A percentile compares a stretch with the other conserved stretches of the same genome.
These are phyloP conservation scores for Beauveria sp. DNA, from an alignment of 2,329 filamentous ascomycete species.

Conservation along the genomic window DNA sequence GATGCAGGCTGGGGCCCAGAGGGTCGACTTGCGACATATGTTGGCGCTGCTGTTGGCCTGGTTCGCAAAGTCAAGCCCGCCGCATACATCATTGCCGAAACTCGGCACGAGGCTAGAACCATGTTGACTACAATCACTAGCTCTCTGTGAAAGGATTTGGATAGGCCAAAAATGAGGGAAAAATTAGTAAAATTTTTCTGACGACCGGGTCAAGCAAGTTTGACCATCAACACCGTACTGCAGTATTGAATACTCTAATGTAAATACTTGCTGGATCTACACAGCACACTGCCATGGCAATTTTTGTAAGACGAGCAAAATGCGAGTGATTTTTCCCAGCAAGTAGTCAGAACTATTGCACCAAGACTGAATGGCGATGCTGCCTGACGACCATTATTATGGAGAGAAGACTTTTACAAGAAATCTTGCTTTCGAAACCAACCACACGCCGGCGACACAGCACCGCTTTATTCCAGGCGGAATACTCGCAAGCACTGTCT, in stretches of 20 bases:
- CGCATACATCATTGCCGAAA: conserved; percentile 25
- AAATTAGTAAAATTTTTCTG: no score
- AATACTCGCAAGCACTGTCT: no score
- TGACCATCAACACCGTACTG: background rate
- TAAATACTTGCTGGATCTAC: no score
- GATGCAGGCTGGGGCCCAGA: conserved; percentile 40
- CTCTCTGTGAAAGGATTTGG: background rate
- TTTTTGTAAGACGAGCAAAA: conserved; percentile 2
- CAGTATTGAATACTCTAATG: background rate
- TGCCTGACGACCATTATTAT: no score
- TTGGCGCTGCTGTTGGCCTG: conserved; percentile 37
- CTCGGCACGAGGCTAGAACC: background rate
- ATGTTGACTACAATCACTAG: background rate
- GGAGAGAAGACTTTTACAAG: no score
- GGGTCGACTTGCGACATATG: conserved; percentile 43
- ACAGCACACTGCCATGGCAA: conserved; percentile 9
- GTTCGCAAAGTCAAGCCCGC: conserved; percentile 33
- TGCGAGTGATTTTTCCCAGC: background rate
- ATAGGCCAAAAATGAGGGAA: background rate
- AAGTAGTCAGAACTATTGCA: no score
- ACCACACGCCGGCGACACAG: background rate
- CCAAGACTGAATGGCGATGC: no score
- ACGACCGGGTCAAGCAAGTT: background rate
- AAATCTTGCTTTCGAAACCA: no score
- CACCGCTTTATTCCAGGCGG: background rate